Base-by-base conservation (phyloP, 306 rosid genomes). In the Cicer pinnatifidum region DNA sequence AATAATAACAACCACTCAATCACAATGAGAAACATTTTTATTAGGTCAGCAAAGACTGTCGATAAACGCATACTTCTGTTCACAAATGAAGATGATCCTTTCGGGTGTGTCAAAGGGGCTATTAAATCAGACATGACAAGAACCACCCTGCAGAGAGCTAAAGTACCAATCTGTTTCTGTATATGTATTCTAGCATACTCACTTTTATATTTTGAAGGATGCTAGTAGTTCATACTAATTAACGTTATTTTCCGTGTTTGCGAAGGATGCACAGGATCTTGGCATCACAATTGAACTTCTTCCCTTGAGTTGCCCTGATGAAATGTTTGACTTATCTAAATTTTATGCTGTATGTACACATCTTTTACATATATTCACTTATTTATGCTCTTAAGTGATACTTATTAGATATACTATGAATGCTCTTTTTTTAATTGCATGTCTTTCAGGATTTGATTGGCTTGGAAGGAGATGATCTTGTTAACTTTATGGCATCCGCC, bases 51-150 rank as follows among this genome's bases (percentile, higher is more conserved):
- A 60, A 91, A 87, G 87, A 83, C 89, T 3, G 88, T 85, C 35
- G 89, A 91, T 63, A 93, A 93, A 69, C 96, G 97, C 66, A 80
- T 93, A 12, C 96, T 93, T 73, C 48, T 93, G 75, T 91, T 91
- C 73, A 93, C 98, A 74, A 91, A 93, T 74, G 94, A 93, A 78
- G 97, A 93, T 69, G 94, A 93, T 87, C 98, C 98, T 70, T 93
- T 93, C 84, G 90, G 96, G 71, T 77, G 72, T 72, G 71, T 88
- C 45, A 85, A 81, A 76, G 96, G 92, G 75, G 86, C 87, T 56
- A 53, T 81, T 61, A 91, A 89, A 85, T 83, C 84, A 9, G 98
- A 93, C 60, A 85, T 93, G 97, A 87, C 80, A 75, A 88, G 92
- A 85, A 91, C 88, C 66, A 93, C 98, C 45, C 67, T 87, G 83